Conservation (phyloP, 345 rosid species). For the Linum usitatissimum region DNA sequence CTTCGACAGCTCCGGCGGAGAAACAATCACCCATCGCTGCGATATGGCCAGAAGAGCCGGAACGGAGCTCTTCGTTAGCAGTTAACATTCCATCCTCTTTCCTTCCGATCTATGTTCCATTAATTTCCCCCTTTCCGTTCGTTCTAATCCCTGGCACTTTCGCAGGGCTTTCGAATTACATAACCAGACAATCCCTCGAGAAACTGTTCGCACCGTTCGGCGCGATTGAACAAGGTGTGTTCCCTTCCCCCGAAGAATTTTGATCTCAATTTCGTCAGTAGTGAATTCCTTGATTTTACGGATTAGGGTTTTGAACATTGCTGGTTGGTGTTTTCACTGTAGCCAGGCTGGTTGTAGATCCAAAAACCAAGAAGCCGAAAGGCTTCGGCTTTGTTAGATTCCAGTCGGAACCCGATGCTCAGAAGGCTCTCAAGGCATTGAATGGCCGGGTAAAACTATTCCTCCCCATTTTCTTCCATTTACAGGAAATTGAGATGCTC, state of each 20-base stretch:
- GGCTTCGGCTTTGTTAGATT: conserved; percentile 65
- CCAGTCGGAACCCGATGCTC: conserved; percentile 45
- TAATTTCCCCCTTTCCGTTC: neutral
- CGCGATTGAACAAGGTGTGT: conserved; percentile 27
- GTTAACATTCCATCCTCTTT: conserved; percentile 17
- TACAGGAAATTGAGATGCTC: no score
- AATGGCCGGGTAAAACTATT: conserved; percentile 42
- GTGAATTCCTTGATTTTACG: neutral
- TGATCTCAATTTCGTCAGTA: neutral
- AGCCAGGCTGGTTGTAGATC: conserved; percentile 46
- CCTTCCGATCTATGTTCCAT: neutral
- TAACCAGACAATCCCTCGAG: conserved; percentile 21
- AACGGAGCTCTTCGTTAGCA: conserved; percentile 44
- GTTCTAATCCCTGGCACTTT: neutral
- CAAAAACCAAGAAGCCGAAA: conserved; percentile 47
- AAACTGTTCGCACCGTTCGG: conserved; percentile 35
- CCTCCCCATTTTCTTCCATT: neutral
- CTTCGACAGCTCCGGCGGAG: no score
- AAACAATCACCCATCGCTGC: neutral
- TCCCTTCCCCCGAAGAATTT: neutral
- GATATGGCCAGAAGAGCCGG: conserved; percentile 34
- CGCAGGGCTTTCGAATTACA: conserved; percentile 32
- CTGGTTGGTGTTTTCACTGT: neutral
- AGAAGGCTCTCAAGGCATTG: conserved; percentile 47
- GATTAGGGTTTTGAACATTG: neutral